Evolutionary conservation across 441 rosid genomes (phyloP).

Genomic region (Brassica balearica): DNA sequence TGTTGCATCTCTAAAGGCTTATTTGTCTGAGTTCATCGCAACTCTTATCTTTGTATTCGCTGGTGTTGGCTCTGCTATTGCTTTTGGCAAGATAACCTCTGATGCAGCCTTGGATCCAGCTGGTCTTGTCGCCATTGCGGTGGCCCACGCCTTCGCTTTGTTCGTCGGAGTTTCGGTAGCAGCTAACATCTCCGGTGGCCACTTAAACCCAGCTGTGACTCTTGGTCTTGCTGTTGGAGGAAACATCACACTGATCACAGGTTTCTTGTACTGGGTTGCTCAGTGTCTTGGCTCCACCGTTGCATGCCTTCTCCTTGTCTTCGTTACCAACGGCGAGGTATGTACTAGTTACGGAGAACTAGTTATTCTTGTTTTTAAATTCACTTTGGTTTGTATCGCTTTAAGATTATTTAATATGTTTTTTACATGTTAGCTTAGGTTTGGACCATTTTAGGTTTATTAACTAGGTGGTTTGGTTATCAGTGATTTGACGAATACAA

Average conservation of each 20-base stretch:
- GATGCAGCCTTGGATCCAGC: slow-evolving; percentile 80
- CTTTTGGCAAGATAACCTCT: slow-evolving; percentile 73
- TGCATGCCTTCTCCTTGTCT: slow-evolving; percentile 81
- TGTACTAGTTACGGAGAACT: not conserved
- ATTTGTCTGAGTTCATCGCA: slow-evolving; percentile 82
- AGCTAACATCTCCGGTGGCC: slow-evolving; percentile 95
- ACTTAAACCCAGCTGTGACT: slow-evolving; percentile 89
- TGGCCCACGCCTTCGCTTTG: slow-evolving; percentile 85
- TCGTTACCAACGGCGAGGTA: slow-evolving; percentile 69
- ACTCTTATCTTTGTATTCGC: slow-evolving; percentile 89
- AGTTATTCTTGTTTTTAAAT: not conserved
- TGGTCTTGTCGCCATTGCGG: slow-evolving; percentile 79
- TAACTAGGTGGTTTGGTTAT: not conserved
- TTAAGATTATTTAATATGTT: not conserved
- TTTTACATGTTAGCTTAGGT: not conserved
- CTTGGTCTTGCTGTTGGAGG: slow-evolving; percentile 86
- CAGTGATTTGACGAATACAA: not conserved
- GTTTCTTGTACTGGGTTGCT: slow-evolving; percentile 87
- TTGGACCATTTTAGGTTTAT: not conserved
- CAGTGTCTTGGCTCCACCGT: slow-evolving; percentile 86
- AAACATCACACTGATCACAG: slow-evolving; percentile 75
- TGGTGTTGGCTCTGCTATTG: slow-evolving; percentile 91
- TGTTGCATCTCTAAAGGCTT: slow-evolving; percentile 66
- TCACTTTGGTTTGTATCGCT: not conserved
- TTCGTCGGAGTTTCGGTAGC: slow-evolving; percentile 86